Evolutionary conservation across 2,329 filamentous ascomycete species (phyloP), one percentile per base, ranked within the genome.

Genomic region (Neofusicoccum cordaticola): DNA sequence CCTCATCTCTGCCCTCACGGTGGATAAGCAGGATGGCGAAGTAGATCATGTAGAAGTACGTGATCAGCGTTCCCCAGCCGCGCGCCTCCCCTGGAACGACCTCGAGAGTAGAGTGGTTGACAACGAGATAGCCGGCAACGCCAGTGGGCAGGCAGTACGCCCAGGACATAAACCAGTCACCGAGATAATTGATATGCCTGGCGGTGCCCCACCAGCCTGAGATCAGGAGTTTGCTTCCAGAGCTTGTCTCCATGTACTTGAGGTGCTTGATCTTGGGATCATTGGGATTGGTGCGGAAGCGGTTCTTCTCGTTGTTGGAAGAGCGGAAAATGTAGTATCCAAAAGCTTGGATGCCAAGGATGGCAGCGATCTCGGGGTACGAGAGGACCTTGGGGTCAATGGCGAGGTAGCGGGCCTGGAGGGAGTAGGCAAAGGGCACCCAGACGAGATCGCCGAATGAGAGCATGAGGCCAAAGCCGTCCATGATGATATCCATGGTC

Each of bases 391-490:
- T 81, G 0, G 94, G 94, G 77, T 96, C 90, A 11, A 90, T 84
- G 0, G 93, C 86, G 5, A 98, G 87, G 76, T 97, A 98, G 48
- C 91, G 88, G 7, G 90, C 88, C 78, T 96, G 93, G 41, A 92
- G 82, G 17, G 88, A 90, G 83, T 97, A 98, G 65, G 92, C 84
- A 75, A 96, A 96, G 0, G 94, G 94, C 2, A 97, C 86, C 94
- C 94, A 98, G 67, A 90, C 91, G 5, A 97, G 83, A 72, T 98
- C 94, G 64, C 93, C 94, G 74, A 97, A 97, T 1, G 91, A 84
- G 39, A 98, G 84, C 94, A 98, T 98, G 81, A 92, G 92, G 62
- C 94, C 94, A 70, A 98, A 97, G 5, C 94, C 94, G 71, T 98
- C 94, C 47, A 88, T 91, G 60, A 90, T 96, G 69, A 97, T 90